Evolutionary conservation across 1,284 basidiomycete species (phyloP), one percentile per base, ranked within the genome.

Genomic region (Ganoderma leucocontextum): DNA sequence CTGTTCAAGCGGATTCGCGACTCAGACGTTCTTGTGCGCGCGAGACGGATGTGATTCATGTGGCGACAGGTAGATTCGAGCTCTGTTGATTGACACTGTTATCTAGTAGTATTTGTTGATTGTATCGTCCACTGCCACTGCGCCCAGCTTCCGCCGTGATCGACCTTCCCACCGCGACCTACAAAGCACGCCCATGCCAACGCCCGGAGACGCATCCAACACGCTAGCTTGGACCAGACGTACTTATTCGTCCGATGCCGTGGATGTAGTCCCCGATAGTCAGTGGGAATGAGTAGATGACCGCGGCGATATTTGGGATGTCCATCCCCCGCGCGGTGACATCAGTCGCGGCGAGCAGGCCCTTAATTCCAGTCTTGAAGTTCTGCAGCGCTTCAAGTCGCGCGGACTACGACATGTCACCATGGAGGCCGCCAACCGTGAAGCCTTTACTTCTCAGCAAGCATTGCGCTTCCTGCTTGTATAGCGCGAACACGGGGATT

Each of bases 211-310:
- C n/a, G 39, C 64, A 1, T 35, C 29, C 29, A 29, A 29, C 29
- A 29, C 64, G 68, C 36, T 57, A 15, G 35, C 35, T n/a, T 60
- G 60, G 41, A 22, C 29, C 47, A 29, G 47, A 75, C 69, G 36
- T 62, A 91, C 91, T 92, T 6, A 97, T 99, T 75, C 97, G 90
- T 38, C 97, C 97, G 74, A 99, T 99, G 39, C 98, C 93, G 82
- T 99, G 97, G 70, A 99, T 93, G 79, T 99, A 99, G 83, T 99
- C 91, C 82, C 96, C 96, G 60, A 97, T 92, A 0, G 95, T 98
- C 74, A 99, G 84, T 19, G 98, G 98, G 86, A 99, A 99, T 10
- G 96, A 98, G 83, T 98, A 97, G 78, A 96, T 89, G 44, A 97
- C 95, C 42, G 92, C 88, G 60, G 91, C 94, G 44, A 99, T 98